Conservation (phyloP, 2,329 filamentous ascomycete species). For the Thelonectria blattea region DNA sequence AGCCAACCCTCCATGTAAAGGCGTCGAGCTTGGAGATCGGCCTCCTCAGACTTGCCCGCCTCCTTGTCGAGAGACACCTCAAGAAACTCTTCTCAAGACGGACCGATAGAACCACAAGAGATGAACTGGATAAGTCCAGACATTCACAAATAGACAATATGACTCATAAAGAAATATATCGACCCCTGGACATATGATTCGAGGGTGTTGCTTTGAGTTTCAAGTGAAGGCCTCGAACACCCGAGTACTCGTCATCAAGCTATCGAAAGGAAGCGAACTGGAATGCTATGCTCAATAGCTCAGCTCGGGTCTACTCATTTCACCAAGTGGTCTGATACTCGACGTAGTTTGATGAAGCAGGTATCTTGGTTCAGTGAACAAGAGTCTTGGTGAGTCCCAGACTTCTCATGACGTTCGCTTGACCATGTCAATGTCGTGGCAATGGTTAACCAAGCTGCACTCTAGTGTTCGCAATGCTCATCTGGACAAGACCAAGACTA, state of each 20-base stretch:
- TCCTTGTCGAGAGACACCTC: no score
- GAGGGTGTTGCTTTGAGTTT: neutral
- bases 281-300: neutral
- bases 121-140: no score
- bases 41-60: no score
- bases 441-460: neutral
- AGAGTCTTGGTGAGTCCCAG: neutral
- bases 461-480: no score
- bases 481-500: no score
- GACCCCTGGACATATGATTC: neutral
- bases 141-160: no score
- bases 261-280: neutral
- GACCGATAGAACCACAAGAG: no score
- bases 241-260: neutral
- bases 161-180: no score
- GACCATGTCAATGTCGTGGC: neutral
- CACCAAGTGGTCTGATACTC: neutral
- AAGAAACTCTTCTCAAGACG: no score
- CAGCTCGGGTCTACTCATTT: neutral
- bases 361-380: neutral
- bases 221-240: neutral
- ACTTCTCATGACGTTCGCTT: no score
- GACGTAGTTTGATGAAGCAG: neutral
- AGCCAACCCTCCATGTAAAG: no score
- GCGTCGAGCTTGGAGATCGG: no score